Base-by-base conservation (phyloP, 805 yeast species). In the Starmerella tilneyi region DNA sequence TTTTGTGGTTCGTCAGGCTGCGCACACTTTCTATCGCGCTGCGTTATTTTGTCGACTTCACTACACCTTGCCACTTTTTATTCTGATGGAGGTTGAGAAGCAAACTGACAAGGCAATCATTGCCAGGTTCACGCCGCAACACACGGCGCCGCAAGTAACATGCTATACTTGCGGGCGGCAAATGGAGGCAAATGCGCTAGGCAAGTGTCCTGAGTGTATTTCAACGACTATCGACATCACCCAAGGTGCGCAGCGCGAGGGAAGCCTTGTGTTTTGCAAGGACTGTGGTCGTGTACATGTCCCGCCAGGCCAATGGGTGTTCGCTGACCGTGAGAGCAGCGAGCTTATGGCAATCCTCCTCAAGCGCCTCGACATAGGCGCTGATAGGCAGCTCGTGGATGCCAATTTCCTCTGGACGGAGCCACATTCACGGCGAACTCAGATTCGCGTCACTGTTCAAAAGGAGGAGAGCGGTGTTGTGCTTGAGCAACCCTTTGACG, bases 351-450 rank as follows among this genome's bases (percentile, higher is more conserved):
- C 95, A 3, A 67, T 85, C 32, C 84, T 95, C 69, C 69, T 88
- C 51, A 78, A 89, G 65, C 77, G 89, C 61, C 71, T 88, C 57
- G 84, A 81, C 60, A 94, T 96, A 47, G 83, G 76, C 54, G 19
- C 46, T 8, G 82, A 83, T 59, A 92, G 86, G 37, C 71, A 96
- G 56, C 69, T 92, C 49, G 78, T 85, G 33, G 97, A 92, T 67
- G 99, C 98, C 2, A 75, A 88, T 5, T 92, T 88, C 58, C 77
- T 94, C 50, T 92, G 99, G 99, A 92, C 99, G 1, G 99, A 92
- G 68, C 98, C 99, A 3, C 99, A 92, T 64, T 86, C 96, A 22
- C 76, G 98, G 65, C 80, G 99, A 70, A 78, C 89, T 49, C 78
- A 86, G 63, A 77, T 94, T 52, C 86, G 88, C 59, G 67, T 92